Conservation (phyloP, 2,329 filamentous ascomycete species). For the Periconia digitata region DNA sequence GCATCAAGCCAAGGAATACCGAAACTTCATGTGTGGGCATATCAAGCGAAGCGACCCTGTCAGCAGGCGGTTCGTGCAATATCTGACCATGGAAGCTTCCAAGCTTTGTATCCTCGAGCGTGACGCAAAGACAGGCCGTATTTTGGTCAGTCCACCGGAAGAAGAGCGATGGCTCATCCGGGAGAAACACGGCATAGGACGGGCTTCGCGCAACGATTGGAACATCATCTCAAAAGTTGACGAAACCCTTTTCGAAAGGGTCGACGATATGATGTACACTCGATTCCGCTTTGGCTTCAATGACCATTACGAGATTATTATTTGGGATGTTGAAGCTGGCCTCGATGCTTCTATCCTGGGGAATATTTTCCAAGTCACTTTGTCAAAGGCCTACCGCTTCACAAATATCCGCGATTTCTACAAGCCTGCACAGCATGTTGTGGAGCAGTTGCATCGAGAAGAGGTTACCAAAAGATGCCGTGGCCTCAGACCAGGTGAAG, state of each 20-base stretch:
- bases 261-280: conserved; percentile 27
- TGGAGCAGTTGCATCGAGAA: no score
- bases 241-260: not conserved
- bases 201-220: conserved; percentile 43
- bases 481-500: conserved; percentile 41
- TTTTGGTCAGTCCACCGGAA: conserved; percentile 41
- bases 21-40: conserved; percentile 47
- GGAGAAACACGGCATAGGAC: conserved; percentile 43
- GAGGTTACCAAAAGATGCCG: conserved; percentile 40
- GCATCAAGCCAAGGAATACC: conserved; percentile 39
- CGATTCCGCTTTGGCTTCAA: conserved; percentile 47
- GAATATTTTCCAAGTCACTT: conserved; percentile 36
- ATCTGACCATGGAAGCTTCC: conserved; percentile 44
- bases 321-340: conserved; percentile 45
- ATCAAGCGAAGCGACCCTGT: conserved; percentile 47
- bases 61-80: conserved; percentile 48
- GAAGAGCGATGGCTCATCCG: conserved; percentile 45
- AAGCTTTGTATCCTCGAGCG: conserved; percentile 41
- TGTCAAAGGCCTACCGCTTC: no score
- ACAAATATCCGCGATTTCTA: conserved; percentile 35
- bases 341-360: conserved; percentile 31
- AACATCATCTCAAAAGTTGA: not conserved
- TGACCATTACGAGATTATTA: conserved; percentile 48
- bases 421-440: conserved; percentile 32
- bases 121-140: conserved; percentile 43